Percentiles rank a stretch among this genome's conserved stretches.
These are phyloP conservation scores for Cyclotella kingstonii DNA, from an alignment of 108 stramenopile species.

Conservation along the genomic window DNA sequence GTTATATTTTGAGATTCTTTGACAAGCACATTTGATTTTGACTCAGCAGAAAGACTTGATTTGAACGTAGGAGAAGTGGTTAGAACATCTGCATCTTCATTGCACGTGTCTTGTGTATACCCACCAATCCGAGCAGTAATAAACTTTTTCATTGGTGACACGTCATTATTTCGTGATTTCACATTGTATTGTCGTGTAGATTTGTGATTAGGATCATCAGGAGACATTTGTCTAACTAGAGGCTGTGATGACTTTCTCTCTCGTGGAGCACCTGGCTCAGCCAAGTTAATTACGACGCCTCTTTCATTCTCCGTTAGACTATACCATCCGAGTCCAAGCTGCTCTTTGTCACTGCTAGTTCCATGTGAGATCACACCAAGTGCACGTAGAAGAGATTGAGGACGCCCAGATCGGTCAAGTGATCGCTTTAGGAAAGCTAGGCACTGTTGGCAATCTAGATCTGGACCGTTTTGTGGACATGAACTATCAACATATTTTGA, in stretches of 20 bases:
- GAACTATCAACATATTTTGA: too few species aligned
- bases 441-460: conserved; percentile 16
- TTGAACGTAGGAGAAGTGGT: conserved; percentile 26
- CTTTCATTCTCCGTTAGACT: conserved; percentile 5
- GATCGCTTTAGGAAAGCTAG: conserved; percentile 15
- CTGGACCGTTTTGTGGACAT: too few species aligned
- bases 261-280: background rate
- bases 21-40: background rate
- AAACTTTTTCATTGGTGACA: too few species aligned
- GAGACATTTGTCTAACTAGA: background rate
- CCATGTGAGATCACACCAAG: conserved; percentile 3
- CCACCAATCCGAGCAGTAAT: too few species aligned
- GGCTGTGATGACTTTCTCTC: background rate
- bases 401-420: conserved; percentile 9
- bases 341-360: background rate
- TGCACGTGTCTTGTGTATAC: conserved; percentile 5
- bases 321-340: conserved; percentile 1
- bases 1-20: conserved; percentile 8
- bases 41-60: background rate
- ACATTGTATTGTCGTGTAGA: too few species aligned
- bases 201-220: background rate
- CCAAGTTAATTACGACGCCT: conserved; percentile 7
- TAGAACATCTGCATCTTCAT: conserved; percentile 8
- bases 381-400: conserved; percentile 14
- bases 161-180: too few species aligned